Evolutionary conservation across 257 asterid genomes (phyloP), one percentile per base, ranked within the genome.

Genomic region (Prunella vulgaris): DNA sequence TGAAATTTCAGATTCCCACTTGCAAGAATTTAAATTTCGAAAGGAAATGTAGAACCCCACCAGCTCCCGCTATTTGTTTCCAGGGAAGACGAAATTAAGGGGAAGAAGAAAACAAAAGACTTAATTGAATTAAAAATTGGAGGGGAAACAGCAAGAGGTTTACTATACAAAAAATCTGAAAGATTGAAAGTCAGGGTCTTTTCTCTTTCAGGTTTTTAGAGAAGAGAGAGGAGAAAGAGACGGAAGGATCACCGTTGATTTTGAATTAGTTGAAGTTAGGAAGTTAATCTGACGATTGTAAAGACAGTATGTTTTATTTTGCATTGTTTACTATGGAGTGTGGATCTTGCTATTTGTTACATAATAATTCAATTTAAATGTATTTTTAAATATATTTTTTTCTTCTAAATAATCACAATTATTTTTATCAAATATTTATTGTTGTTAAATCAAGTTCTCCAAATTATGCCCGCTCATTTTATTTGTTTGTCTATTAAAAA

Each of bases 231-330:
- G n/a, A n/a, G n/a, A n/a, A n/a, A 37, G 76, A 83, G 84, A 73
- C 70, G 49, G 27, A 65, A 72, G 83, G 83, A 71, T 74, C 64
- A 40, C 88, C 90, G 81, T 81, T 48, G 56, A 76, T 56, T 68
- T 63, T 58, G 52, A 81, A 74, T 76, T 57, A 18, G 27, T 37
- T 49, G 20, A 71, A 66, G 62, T 24, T 35, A 18, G 60, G 80
- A 68, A 70, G 54, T 60, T 46, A 51, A 85, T 85, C 85, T 42
- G 15, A 82, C 88, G 95, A 84, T 49, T 48, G 28, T 25, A 14
- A 4, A 14, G 27, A 52, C 18, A 12, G 42, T 35, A 35, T 5
- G 6, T 56, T 57, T 5, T 27, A 0, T 27, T 57, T 14, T 32
- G 58, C 4, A 38, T 35, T 35, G 13, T 35, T 35, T 35, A 35